Evolutionary conservation across 495 filamentous ascomycete genomes (phyloP).

Genomic region (Antarctomyces pellizariae): DNA sequence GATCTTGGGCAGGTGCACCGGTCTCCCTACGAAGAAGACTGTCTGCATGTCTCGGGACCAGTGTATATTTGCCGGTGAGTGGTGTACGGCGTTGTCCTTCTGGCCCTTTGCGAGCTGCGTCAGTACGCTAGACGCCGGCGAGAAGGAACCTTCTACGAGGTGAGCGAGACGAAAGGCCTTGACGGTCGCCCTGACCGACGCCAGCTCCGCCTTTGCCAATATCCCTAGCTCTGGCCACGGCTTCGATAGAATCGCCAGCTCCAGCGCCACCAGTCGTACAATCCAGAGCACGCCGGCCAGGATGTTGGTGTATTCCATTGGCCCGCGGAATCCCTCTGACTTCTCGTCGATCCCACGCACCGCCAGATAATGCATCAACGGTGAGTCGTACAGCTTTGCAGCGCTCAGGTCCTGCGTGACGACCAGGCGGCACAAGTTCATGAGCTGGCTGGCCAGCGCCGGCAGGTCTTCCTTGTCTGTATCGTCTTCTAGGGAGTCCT

Average conservation of each 20-base stretch:
- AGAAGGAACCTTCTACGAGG: constrained; percentile 3
- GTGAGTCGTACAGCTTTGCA: constrained; percentile 1
- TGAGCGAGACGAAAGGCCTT: constrained; percentile 1
- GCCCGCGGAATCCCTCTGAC: not conserved
- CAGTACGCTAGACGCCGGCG: constrained; percentile 1
- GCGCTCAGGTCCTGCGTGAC: constrained; percentile 2
- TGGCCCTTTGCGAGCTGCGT: constrained; percentile 1
- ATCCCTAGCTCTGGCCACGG: constrained; percentile 1
- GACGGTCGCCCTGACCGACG: too few relatives aligned
- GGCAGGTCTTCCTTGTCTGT: too few relatives aligned
- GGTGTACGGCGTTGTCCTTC: constrained; percentile 1
- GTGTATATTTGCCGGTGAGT: constrained; percentile 2
- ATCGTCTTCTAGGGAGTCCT: too few relatives aligned
- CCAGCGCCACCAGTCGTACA: constrained; percentile 1
- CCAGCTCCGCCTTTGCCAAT: not conserved
- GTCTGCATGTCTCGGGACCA: constrained; percentile 2
- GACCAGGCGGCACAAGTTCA: constrained; percentile 1
- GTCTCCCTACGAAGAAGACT: constrained; percentile 1
- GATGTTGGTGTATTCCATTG: constrained; percentile 1
- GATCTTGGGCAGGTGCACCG: constrained; percentile 2
- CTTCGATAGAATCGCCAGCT: not conserved
- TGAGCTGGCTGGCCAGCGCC: too few relatives aligned
- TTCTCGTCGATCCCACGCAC: constrained; percentile 1
- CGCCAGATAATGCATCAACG: constrained; percentile 2
- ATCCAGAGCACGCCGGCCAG: constrained; percentile 2